Base-by-base conservation (phyloP, 129 eudicot species). In the Saussurea involucrata region DNA sequence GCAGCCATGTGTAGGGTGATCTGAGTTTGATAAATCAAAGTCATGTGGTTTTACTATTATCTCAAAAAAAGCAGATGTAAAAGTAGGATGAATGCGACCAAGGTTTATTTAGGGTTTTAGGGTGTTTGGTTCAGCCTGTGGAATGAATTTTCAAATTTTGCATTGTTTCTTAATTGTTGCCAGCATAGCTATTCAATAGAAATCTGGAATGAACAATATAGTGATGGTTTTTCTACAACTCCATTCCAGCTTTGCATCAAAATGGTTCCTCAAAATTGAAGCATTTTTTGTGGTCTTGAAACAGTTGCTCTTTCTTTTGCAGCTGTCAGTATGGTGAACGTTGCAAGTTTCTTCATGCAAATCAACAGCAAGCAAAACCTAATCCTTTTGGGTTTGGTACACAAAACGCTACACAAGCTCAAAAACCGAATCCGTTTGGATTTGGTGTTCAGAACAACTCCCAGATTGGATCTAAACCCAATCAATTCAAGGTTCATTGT, bases 261-360 rank as follows among this genome's bases (percentile, higher is more conserved):
- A n/a, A n/a, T 68, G n/a, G 49, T 66, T 60, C 10, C 34, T 27
- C 40, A 11, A 63, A 36, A n/a, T 71, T 79, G 68, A 40, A 63
- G 77, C 63, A 34, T 49, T 20, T 20, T 72, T 44, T 28, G 33
- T 2, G 8, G 4, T 49, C 69, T 29, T 58, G 17, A 21, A 58
- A 31, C 57, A 8, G 20, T 76, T 73, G 36, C 44, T 81, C 55
- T n/a, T 18, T 76, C 55, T 84, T 70, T 68, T 72, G 21, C 88
- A 95, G 99, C 69, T 95, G 99, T 85, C 92, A 78, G 68, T 95
- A 75, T 77, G 99, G 99, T 25, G 96, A 85, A 65, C 90, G 84
- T 20, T 95, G 99, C 85, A 92, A 80, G 82, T 92, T 85, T 85
- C 82, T 85, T 77, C 99, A 95, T 83, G 84, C 28, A 24, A 82